Percentiles rank a stretch among this genome's conserved stretches.
Evolutionary conservation across 352 stramenopile species (phyloP).

Genomic region (Phytophthora lateralis): DNA sequence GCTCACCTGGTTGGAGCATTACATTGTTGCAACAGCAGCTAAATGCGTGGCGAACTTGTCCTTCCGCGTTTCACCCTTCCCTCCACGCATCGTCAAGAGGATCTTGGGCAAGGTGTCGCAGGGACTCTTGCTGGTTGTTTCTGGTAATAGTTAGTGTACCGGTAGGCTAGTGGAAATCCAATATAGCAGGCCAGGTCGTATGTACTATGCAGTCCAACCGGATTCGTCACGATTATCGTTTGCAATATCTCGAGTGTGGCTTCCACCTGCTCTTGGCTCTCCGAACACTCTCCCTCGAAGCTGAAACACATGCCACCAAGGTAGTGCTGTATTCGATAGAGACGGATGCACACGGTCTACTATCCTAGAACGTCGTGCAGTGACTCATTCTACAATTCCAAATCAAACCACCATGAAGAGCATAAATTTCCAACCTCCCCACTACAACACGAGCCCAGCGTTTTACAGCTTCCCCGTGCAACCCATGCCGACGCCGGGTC

Average conservation of each 20-base stretch:
- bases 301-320: conserved; percentile 24
- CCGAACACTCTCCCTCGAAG: conserved; percentile 12
- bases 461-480: conserved; percentile 19
- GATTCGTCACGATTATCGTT: conserved; percentile 25
- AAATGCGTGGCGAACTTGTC: conserved; percentile 8
- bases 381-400: conserved; percentile 20
- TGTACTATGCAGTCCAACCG: conserved; percentile 13
- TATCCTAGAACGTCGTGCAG: not conserved
- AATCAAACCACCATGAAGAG: conserved; percentile 2
- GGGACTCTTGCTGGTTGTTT: conserved; percentile 8
- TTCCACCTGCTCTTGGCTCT: conserved; percentile 12
- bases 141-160: no score
- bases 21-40: conserved; percentile 20
- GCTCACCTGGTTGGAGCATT: conserved; percentile 6
- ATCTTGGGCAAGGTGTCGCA: conserved; percentile 24
- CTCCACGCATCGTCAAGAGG: conserved; percentile 15
- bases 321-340: conserved; percentile 22
- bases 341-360: not conserved
- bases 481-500: conserved; percentile 4
- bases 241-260: conserved; percentile 9
- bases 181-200: not conserved
- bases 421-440: conserved; percentile 8
- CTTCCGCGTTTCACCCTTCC: conserved; percentile 24
- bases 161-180: conserved; percentile 28
- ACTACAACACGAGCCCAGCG: conserved; percentile 19